phyloP scores from a whole-genome alignment of 2,329 filamentous ascomycete genomes.

The Aspergillus brasiliensis region DNA sequence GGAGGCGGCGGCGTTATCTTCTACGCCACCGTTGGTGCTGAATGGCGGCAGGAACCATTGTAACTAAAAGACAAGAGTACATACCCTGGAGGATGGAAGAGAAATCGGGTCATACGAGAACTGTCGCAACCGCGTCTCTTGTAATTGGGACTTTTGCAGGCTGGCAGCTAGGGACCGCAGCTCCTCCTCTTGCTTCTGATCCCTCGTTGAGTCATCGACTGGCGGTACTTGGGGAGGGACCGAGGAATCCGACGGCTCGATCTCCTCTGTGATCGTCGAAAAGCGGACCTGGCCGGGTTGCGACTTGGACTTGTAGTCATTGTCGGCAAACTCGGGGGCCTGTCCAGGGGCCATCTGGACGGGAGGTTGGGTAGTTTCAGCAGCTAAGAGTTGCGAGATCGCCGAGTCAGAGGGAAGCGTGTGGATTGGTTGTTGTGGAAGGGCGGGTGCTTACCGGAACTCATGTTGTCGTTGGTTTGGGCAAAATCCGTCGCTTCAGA shows the following conservation, averaged over 20 bases:
- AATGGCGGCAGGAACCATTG: background rate
- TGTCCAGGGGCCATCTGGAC: conserved; percentile 27
- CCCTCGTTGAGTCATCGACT: conserved; percentile 21
- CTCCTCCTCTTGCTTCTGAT: conserved; percentile 57
- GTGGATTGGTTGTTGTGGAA: conserved; percentile 9
- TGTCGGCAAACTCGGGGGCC: conserved; percentile 25
- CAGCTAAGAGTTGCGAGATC: conserved; percentile 15
- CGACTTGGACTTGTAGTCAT: conserved; percentile 33
- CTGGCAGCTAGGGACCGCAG: conserved; percentile 71
- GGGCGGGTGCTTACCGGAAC: conserved; percentile 34
- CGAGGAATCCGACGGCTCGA: conserved; percentile 53
- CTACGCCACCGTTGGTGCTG: background rate
- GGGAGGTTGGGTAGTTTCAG: conserved; percentile 21
- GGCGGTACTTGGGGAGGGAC: conserved; percentile 21
- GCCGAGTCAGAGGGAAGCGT: conserved; percentile 10
- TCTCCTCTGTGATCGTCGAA: conserved; percentile 70
- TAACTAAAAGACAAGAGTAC: conserved; percentile 19
- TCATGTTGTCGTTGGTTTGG: conserved; percentile 27
- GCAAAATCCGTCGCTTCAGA: conserved; percentile 36
- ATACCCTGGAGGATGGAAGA: conserved; percentile 61
- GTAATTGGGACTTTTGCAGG: conserved; percentile 72
- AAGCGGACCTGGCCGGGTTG: conserved; percentile 63
- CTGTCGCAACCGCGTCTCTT: conserved; percentile 80
- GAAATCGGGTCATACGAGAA: conserved; percentile 91
- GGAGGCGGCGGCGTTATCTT: background rate